phyloP scores from a whole-genome alignment of 306 rosid species.

The Dryas octopetala region DNA sequence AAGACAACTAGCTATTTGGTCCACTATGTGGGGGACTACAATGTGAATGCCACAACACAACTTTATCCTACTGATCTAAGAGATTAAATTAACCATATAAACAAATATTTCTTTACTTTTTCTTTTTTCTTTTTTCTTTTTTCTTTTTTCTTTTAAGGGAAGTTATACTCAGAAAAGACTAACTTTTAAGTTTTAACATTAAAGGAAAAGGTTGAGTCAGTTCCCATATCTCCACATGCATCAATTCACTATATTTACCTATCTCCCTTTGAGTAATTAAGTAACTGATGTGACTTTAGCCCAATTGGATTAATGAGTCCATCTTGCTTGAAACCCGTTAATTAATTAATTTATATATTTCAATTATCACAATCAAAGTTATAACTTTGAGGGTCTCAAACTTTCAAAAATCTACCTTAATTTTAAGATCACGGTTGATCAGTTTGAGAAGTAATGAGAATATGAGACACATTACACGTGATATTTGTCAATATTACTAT shows the following conservation, averaged over 20 bases:
- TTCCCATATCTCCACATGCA: background rate
- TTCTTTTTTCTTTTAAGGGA: background rate
- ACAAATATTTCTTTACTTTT: background rate
- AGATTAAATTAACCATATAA: too few relatives aligned
- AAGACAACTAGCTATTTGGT: background rate
- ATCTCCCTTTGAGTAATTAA: too few relatives aligned
- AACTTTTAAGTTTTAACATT: background rate
- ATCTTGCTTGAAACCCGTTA: background rate
- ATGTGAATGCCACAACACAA: background rate
- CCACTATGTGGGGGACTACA: slow-evolving; percentile 6
- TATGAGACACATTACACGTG: background rate
- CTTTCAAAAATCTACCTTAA: background rate
- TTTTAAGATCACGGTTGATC: too few relatives aligned
- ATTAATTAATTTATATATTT: too few relatives aligned
- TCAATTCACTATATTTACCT: background rate
- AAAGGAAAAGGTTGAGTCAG: background rate
- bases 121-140: slow-evolving; percentile 5
- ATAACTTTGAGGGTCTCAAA: background rate
- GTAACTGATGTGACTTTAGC: too few relatives aligned
- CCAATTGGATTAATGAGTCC: background rate
- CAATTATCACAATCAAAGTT: background rate
- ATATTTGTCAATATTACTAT: background rate
- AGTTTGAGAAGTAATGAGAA: background rate
- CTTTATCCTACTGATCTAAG: too few relatives aligned
- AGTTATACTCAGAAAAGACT: background rate